Evolutionary conservation across 1,284 basidiomycete species (phyloP).

Genomic region (Rugosomyces carneus): DNA sequence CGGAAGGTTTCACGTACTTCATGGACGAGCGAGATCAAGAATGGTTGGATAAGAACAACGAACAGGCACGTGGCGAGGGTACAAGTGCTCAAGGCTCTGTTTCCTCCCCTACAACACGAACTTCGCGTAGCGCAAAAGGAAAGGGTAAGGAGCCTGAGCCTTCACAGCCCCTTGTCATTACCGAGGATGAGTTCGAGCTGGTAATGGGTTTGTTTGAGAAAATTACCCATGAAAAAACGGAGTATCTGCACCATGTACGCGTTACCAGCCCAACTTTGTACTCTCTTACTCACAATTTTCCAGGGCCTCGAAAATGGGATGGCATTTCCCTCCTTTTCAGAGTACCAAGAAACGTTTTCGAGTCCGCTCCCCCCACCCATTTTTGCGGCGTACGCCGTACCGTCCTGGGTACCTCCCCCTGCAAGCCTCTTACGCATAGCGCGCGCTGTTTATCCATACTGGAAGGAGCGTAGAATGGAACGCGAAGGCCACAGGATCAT

Average conservation of each 20-base stretch:
- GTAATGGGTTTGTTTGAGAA: slow-evolving; percentile 95
- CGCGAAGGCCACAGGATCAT: slow-evolving; percentile 76
- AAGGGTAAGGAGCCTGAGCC: slow-evolving; percentile 75
- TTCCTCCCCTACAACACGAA: slow-evolving; percentile 46
- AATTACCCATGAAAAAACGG: slow-evolving; percentile 85
- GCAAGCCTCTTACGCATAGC: slow-evolving; percentile 57
- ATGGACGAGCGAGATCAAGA: slow-evolving; percentile 96
- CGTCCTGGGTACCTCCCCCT: slow-evolving; percentile 55
- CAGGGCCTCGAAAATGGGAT: slow-evolving; percentile 57
- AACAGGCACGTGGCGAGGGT: slow-evolving; percentile 81
- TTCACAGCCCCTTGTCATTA: slow-evolving; percentile 56
- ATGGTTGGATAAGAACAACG: slow-evolving; percentile 92
- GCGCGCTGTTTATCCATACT: slow-evolving; percentile 71
- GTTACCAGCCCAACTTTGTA: slow-evolving; percentile 1
- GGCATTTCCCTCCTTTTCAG: slow-evolving; percentile 71
- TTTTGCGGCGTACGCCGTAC: slow-evolving; percentile 59
- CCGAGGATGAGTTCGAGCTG: slow-evolving; percentile 91
- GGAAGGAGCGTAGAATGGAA: slow-evolving; percentile 72
- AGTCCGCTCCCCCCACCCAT: slow-evolving; percentile 47
- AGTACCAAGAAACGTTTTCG: slow-evolving; percentile 72
- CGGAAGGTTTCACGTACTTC: slow-evolving; percentile 76
- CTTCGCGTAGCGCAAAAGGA: slow-evolving; percentile 61
- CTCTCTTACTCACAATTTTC: slow-evolving; percentile 2
- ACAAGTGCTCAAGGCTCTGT: slow-evolving; percentile 70
- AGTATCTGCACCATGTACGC: slow-evolving; percentile 87